Evolutionary conservation across 345 rosid genomes (phyloP).

Genomic region (Iberis pinnata): DNA sequence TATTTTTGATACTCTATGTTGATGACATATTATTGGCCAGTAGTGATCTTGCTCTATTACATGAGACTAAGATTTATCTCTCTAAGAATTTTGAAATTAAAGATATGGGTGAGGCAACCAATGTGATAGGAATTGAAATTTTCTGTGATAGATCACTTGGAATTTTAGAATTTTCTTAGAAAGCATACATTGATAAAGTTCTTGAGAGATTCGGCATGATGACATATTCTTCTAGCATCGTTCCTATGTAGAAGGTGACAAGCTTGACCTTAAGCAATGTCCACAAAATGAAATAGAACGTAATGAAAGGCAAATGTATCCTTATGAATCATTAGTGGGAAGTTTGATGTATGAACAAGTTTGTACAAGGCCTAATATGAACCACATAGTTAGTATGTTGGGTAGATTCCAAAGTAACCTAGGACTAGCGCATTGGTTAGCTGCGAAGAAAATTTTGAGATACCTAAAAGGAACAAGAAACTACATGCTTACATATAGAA

Average conservation of each 20-base stretch:
- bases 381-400: not conserved
- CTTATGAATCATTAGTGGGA: not conserved
- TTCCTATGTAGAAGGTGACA: slow-evolving; percentile 8
- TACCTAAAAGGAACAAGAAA: not conserved
- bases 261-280: not conserved
- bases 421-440: not conserved
- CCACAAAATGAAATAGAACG: not conserved
- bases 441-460: not conserved
- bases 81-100: not conserved
- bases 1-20: not conserved
- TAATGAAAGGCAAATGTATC: not conserved
- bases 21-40: not conserved
- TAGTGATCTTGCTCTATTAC: not conserved
- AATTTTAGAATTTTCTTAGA: not conserved
- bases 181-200: not conserved
- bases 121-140: not conserved
- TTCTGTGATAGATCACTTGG: not conserved
- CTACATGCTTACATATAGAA: not conserved
- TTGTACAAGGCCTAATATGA: not conserved
- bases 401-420: not conserved
- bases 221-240: not conserved
- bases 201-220: not conserved
- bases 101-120: not conserved
- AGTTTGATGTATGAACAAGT: not conserved
- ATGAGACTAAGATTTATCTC: not conserved